Conservation (phyloP, 2,329 filamentous ascomycete genomes). For the Gliomastix tumulicola region DNA sequence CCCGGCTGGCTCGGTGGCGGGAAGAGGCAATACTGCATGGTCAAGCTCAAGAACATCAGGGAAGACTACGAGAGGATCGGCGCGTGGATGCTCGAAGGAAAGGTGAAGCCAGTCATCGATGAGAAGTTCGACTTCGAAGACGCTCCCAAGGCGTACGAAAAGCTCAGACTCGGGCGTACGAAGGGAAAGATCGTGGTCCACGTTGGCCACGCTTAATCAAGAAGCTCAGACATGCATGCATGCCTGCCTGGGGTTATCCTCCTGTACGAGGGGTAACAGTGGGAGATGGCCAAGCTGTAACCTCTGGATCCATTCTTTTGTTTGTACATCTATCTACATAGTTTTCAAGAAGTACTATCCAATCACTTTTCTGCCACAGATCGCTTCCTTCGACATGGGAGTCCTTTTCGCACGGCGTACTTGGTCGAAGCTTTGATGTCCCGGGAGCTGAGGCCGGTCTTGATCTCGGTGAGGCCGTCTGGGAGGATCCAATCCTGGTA, state of each 20-base stretch:
- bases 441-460: constrained; percentile 9
- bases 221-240: too few relatives aligned
- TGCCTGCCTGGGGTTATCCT: too few relatives aligned
- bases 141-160: constrained; percentile 46
- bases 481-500: constrained; percentile 51
- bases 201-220: too few relatives aligned
- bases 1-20: constrained; percentile 29
- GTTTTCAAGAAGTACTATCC: too few relatives aligned
- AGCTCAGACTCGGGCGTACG: constrained; percentile 49
- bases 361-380: too few relatives aligned
- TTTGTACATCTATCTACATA: too few relatives aligned
- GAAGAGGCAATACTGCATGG: constrained; percentile 31
- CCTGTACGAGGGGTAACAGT: too few relatives aligned
- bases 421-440: too few relatives aligned
- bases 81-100: constrained; percentile 49
- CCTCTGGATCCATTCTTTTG: too few relatives aligned
- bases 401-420: too few relatives aligned
- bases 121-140: constrained; percentile 49
- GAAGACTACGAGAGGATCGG: constrained; percentile 43
- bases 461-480: constrained; percentile 11
- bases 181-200: constrained; percentile 51
- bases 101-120: constrained; percentile 49
- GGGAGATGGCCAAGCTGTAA: too few relatives aligned
- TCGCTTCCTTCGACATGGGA: too few relatives aligned
- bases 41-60: constrained; percentile 28